These are phyloP conservation scores for Oldenlandia corymbosa DNA, from an alignment of 257 asterid genomes.

Conservation along the genomic window DNA sequence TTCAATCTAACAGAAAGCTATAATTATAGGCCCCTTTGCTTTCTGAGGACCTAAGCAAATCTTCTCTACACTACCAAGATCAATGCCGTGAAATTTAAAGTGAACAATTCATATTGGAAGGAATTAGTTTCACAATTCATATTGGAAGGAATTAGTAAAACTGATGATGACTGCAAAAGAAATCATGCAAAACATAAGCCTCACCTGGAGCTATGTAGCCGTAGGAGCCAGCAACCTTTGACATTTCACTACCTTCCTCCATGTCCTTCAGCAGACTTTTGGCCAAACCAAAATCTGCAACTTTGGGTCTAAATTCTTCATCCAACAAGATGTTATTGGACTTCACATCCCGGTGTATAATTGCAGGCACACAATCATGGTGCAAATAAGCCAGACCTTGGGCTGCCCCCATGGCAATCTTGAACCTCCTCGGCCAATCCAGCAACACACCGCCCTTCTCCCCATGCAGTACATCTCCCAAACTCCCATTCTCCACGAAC, in stretches of 20 bases:
- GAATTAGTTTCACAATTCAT: too few species aligned
- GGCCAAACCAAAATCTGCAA: constrained; percentile 88
- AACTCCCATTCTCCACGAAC: constrained; percentile 68
- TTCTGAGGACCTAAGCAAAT: background rate
- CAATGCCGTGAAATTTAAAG: background rate
- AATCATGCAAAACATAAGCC: background rate
- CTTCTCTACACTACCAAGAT: background rate
- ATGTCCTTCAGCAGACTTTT: constrained; percentile 37
- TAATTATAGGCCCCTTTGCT: background rate
- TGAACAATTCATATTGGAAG: too few species aligned
- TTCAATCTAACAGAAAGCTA: background rate
- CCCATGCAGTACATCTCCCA: constrained; percentile 64
- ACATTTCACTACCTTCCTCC: constrained; percentile 42
- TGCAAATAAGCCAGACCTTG: constrained; percentile 88
- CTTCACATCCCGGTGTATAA: constrained; percentile 39
- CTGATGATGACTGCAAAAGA: background rate
- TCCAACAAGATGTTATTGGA: constrained; percentile 40
- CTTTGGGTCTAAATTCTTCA: constrained; percentile 32
- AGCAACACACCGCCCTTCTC: constrained; percentile 52
- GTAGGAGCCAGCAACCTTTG: constrained; percentile 73
- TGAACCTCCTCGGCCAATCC: constrained; percentile 68
- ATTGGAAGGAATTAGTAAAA: background rate
- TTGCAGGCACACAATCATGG: constrained; percentile 46
- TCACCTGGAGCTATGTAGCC: constrained; percentile 92
- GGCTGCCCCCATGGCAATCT: constrained; percentile 67